These are phyloP conservation scores for Macroventuria anomochaeta DNA, from an alignment of 2,329 filamentous ascomycete genomes.

Conservation along the genomic window DNA sequence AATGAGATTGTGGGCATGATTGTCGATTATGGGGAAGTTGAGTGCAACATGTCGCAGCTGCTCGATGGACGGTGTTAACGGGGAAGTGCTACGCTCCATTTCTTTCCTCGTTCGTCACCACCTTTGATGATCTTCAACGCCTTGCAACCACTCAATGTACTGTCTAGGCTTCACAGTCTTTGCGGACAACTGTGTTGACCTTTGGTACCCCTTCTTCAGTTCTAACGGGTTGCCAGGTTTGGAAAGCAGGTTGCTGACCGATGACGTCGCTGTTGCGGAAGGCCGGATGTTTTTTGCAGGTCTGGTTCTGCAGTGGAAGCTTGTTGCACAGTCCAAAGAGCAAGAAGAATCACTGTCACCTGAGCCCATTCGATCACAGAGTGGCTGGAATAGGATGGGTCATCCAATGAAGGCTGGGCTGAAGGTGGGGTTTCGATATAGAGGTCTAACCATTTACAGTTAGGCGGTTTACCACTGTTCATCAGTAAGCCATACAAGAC, in stretches of 20 bases:
- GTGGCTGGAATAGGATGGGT: conserved; percentile 6
- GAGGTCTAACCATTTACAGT: not conserved
- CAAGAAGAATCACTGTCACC: not conserved
- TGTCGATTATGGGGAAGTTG: conserved; percentile 69
- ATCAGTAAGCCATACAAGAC: not conserved
- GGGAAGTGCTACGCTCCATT: conserved; percentile 28
- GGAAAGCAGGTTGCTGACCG: not conserved
- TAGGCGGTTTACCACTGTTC: not conserved
- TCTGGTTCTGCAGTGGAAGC: not conserved
- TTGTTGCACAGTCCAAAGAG: not conserved
- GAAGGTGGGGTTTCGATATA: conserved; percentile 1
- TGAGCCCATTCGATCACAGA: not conserved
- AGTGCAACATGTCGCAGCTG: conserved; percentile 44
- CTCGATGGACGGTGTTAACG: conserved; percentile 36
- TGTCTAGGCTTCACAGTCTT: not conserved
- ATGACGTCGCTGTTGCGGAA: conserved; percentile 13
- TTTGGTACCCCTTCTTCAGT: not conserved
- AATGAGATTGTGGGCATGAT: conserved; percentile 74
- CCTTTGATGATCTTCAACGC: not conserved
- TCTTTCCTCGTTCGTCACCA: not conserved
- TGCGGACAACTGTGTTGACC: not conserved
- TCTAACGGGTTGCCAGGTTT: not conserved
- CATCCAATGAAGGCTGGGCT: conserved; percentile 2
- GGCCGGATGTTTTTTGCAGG: not conserved
- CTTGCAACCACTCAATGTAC: not conserved